Percentiles rank a stretch among this genome's conserved stretches.
These are phyloP conservation scores for Chrysoporthe cubensis DNA, from an alignment of 2,329 filamentous ascomycete genomes.

Conservation along the genomic window DNA sequence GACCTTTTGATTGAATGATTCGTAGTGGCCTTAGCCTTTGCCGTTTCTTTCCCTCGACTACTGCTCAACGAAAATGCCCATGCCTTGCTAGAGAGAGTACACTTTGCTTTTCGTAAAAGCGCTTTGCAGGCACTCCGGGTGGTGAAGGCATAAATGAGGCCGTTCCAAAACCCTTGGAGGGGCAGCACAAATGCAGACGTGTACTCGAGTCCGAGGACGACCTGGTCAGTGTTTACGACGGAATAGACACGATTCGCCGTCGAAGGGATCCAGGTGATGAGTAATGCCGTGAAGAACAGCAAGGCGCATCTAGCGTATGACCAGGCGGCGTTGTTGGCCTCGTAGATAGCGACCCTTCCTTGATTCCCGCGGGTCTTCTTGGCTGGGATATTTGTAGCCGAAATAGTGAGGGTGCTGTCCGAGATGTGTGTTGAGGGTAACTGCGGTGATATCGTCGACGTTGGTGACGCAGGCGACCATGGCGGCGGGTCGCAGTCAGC, in stretches of 20 bases:
- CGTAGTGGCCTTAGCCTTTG: background rate
- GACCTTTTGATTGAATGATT: background rate
- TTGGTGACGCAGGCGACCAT: background rate
- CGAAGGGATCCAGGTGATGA: conserved; percentile 78
- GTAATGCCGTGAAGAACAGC: conserved; percentile 71
- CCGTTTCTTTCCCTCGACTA: background rate
- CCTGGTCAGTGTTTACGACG: conserved; percentile 58
- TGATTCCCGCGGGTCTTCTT: conserved; percentile 30
- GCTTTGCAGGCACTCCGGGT: conserved; percentile 66
- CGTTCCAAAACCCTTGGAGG: conserved; percentile 85
- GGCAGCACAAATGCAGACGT: conserved; percentile 76
- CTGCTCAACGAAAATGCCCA: no score
- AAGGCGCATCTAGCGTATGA: conserved; percentile 72
- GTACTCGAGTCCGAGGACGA: conserved; percentile 66
- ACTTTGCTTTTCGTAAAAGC: conserved; percentile 44
- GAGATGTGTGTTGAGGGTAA: background rate
- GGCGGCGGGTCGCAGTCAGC: conserved; percentile 26
- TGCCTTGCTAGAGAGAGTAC: background rate
- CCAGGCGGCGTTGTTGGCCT: conserved; percentile 67
- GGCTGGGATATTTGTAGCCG: background rate
- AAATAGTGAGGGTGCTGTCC: background rate
- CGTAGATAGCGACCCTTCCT: conserved; percentile 46
- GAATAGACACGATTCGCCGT: conserved; percentile 78
- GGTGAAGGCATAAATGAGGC: conserved; percentile 73
- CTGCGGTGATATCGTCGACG: background rate